A percentile compares a stretch with the other conserved stretches of the same genome.
These are phyloP conservation scores for Verbena officinalis DNA, from an alignment of 257 asterid genomes.

Conservation along the genomic window DNA sequence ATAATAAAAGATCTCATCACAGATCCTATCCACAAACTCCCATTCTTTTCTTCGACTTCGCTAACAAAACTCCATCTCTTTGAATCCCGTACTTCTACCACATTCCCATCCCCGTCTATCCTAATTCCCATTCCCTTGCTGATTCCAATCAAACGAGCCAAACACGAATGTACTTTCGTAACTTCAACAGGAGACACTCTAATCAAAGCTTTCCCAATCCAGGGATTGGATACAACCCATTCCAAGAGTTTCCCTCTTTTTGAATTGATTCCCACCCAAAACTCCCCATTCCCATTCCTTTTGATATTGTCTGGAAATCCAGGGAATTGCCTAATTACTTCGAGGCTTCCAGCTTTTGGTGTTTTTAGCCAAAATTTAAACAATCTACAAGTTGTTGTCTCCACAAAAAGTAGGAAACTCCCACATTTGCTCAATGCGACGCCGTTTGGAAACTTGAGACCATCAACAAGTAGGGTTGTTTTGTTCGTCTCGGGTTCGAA, in stretches of 20 bases:
- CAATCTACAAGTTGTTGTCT: constrained; percentile 60
- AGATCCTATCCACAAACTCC: constrained; percentile 76
- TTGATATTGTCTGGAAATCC: constrained; percentile 81
- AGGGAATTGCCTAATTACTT: constrained; percentile 41
- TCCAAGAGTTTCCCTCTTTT: constrained; percentile 38
- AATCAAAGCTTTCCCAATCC: constrained; percentile 48
- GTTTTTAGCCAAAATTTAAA: constrained; percentile 59
- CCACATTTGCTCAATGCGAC: constrained; percentile 59
- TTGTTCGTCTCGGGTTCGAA: constrained; percentile 46
- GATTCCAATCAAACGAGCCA: constrained; percentile 35
- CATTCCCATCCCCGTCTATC: constrained; percentile 50
- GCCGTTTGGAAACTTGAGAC: constrained; percentile 79
- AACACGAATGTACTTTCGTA: constrained; percentile 32
- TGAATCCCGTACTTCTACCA: constrained; percentile 47
- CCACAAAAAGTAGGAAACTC: constrained; percentile 59
- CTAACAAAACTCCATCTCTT: constrained; percentile 59
- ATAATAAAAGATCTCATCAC: constrained; percentile 49
- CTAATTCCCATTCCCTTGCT: constrained; percentile 52
- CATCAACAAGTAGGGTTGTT: constrained; percentile 41
- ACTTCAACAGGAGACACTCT: constrained; percentile 40
- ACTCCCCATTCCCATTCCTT: constrained; percentile 55
- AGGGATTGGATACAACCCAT: constrained; percentile 48
- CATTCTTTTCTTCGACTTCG: constrained; percentile 62
- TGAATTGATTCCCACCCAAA: constrained; percentile 75
- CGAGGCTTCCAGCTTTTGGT: constrained; percentile 38